Evolutionary conservation across 768 basidiomycete species (phyloP).

Genomic region (Leucogyrophana mollusca): DNA sequence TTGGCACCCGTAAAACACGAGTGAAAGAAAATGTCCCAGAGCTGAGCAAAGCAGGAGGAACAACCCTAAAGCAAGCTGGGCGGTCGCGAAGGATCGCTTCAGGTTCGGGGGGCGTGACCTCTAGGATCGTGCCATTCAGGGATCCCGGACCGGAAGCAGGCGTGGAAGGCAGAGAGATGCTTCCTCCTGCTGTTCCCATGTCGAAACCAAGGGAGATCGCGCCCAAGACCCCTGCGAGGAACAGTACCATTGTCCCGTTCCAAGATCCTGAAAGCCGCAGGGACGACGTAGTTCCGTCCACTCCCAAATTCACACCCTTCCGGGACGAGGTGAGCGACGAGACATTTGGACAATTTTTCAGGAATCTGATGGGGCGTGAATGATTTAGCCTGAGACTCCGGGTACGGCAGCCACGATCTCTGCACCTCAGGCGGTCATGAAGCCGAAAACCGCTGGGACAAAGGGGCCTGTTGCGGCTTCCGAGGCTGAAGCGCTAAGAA

Average conservation of each 20-base stretch:
- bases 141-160: constrained; percentile 53
- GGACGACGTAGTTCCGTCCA: constrained; percentile 35
- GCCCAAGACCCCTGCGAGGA: constrained; percentile 34
- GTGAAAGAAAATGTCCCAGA: constrained; percentile 79
- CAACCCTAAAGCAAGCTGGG: constrained; percentile 64
- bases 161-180: constrained; percentile 15
- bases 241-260: constrained; percentile 36
- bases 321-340: constrained; percentile 59
- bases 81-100: constrained; percentile 52
- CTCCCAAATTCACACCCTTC: constrained; percentile 69
- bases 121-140: constrained; percentile 64
- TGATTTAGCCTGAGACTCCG: constrained; percentile 18
- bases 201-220: constrained; percentile 25
- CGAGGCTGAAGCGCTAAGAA: constrained; percentile 77
- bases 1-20: constrained; percentile 75
- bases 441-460: constrained; percentile 49
- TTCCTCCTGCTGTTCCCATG: constrained; percentile 38
- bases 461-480: constrained; percentile 45
- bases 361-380: constrained; percentile 3
- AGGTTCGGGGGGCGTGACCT: constrained; percentile 34
- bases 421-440: constrained; percentile 63
- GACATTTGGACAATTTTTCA: constrained; percentile 5
- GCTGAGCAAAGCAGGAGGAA: constrained; percentile 64
- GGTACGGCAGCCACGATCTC: constrained; percentile 29
- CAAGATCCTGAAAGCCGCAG: constrained; percentile 30